A percentile compares a stretch with the other conserved stretches of the same genome.
Conservation (phyloP, 176 grass and related monocot genomes). For the Oryza brachyantha region DNA sequence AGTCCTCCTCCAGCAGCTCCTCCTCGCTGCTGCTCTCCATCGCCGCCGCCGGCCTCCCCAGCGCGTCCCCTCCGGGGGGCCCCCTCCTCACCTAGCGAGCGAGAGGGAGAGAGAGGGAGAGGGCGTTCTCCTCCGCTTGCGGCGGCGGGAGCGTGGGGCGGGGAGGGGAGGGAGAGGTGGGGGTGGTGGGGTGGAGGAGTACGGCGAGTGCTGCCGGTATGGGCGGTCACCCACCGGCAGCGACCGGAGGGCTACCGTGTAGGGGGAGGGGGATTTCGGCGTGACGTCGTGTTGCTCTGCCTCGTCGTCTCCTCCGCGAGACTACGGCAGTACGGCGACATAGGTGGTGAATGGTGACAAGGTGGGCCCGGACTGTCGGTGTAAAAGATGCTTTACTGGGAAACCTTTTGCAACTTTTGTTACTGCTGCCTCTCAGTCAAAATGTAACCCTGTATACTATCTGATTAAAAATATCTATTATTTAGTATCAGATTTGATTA, state of each 20-base stretch:
- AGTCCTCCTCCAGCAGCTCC: slow-evolving; percentile 76
- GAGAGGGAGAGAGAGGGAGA: neutral
- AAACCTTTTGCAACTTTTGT: neutral
- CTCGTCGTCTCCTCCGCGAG: neutral
- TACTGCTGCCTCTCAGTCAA: too few species aligned
- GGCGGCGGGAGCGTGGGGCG: neutral
- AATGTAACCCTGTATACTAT: too few species aligned
- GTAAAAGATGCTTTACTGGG: neutral
- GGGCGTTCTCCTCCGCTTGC: too few species aligned
- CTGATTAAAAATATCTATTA: too few species aligned
- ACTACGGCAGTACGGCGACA: too few species aligned
- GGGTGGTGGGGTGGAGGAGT: neutral
- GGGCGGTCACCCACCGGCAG: slow-evolving; percentile 51
- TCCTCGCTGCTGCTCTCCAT: slow-evolving; percentile 99
- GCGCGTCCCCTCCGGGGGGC: neutral
- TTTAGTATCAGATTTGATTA: too few species aligned
- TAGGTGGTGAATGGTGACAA: neutral
- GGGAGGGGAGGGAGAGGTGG: neutral
- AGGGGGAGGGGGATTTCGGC: slow-evolving; percentile 2
- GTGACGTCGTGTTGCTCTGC: slow-evolving; percentile 2
- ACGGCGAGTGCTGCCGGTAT: slow-evolving; percentile 41
- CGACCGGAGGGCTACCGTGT: slow-evolving; percentile 32
- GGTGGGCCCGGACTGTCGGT: neutral
- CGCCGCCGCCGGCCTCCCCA: slow-evolving; percentile 26
- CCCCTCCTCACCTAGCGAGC: neutral